Conservation (phyloP, 116 monocot genomes). For the Cymodocea nodosa region DNA sequence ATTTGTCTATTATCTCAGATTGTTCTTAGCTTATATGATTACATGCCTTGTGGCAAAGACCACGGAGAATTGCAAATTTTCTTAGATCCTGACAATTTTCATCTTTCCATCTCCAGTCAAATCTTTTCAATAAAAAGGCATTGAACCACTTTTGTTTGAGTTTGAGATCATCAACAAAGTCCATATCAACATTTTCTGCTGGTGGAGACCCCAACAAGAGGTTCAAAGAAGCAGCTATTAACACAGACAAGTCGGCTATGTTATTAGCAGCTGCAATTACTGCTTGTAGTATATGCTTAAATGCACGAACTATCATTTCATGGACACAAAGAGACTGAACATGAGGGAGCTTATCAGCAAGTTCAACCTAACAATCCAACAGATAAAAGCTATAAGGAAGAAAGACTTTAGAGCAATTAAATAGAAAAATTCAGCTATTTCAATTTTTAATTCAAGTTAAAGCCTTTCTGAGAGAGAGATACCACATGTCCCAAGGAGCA, state of each 20-base stretch:
- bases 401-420: too few relatives aligned
- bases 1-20: background rate
- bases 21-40: background rate
- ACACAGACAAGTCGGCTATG: slow-evolving; percentile 42
- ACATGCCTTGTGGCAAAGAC: slow-evolving; percentile 87
- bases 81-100: slow-evolving; percentile 44
- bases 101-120: slow-evolving; percentile 71
- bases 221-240: slow-evolving; percentile 72
- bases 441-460: background rate
- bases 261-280: slow-evolving; percentile 67
- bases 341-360: slow-evolving; percentile 91
- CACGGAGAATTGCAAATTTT: slow-evolving; percentile 82
- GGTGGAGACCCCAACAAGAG: slow-evolving; percentile 55
- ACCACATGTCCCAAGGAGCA: slow-evolving; percentile 81
- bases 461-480: slow-evolving; percentile 5
- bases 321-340: slow-evolving; percentile 89
- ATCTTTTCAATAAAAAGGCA: slow-evolving; percentile 65
- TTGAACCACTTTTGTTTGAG: slow-evolving; percentile 74
- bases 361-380: slow-evolving; percentile 51
- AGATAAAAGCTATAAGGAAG: background rate
- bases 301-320: slow-evolving; percentile 92
- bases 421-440: too few relatives aligned
- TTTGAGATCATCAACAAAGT: slow-evolving; percentile 25
- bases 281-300: slow-evolving; percentile 84
- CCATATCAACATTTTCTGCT: slow-evolving; percentile 24